Percentiles rank a stretch among this genome's conserved stretches.
Conservation (phyloP, 331 rosid genomes). For the Rosa hybrid region DNA sequence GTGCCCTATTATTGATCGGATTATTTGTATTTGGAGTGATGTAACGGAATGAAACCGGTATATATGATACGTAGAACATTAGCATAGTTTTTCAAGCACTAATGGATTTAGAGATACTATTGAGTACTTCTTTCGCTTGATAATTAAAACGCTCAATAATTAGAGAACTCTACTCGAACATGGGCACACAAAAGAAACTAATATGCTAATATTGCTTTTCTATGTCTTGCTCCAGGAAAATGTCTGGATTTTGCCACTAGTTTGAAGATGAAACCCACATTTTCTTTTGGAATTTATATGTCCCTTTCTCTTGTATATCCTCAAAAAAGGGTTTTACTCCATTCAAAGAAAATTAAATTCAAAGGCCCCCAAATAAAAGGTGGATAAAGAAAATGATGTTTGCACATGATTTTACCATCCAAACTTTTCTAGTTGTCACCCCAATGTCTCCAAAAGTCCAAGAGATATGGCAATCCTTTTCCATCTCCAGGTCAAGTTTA, state of each 20-base stretch:
- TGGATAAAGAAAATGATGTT: constrained; percentile 17
- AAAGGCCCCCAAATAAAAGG: not conserved
- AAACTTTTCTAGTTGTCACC: constrained; percentile 12
- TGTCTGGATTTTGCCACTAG: not conserved
- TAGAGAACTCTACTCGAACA: not conserved
- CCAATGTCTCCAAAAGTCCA: not conserved
- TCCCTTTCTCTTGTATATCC: not conserved
- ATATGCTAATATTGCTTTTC: no score
- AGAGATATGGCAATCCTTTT: constrained; percentile 11
- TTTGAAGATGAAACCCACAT: not conserved
- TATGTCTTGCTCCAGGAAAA: not conserved
- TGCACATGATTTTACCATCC: not conserved
- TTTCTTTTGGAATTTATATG: not conserved
- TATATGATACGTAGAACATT: no score
- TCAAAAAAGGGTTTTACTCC: not conserved
- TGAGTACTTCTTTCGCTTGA: not conserved
- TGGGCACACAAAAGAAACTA: not conserved
- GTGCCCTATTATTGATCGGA: not conserved
- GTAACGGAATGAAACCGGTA: no score
- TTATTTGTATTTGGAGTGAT: not conserved
- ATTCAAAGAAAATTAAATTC: not conserved
- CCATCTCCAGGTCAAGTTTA: constrained; percentile 18
- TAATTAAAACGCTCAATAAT: not conserved
- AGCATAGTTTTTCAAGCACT: not conserved
- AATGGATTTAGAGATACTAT: not conserved